A percentile compares a stretch with the other conserved stretches of the same genome.
phyloP scores from a whole-genome alignment of 352 stramenopile species.

The Phytopythium sindhum region DNA sequence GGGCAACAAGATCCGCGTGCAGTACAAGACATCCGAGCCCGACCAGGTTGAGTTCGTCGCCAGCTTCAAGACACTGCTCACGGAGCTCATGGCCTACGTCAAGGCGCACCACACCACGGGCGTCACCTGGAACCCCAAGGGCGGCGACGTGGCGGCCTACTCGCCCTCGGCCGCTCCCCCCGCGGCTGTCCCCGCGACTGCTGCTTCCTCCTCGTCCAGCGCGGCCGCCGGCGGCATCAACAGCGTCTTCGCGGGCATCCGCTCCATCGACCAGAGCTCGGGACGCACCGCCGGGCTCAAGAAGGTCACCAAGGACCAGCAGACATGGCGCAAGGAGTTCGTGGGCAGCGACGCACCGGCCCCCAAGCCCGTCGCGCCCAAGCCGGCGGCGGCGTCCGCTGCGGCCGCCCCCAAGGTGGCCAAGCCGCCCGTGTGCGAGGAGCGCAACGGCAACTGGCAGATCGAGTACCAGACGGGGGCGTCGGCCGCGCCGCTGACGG shows the following conservation, averaged over 20 bases:
- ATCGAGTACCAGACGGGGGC: conserved; percentile 93
- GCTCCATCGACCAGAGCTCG: conserved; percentile 86
- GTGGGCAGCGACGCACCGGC: conserved; percentile 45
- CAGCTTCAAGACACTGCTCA: conserved; percentile 90
- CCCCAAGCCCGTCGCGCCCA: conserved; percentile 16
- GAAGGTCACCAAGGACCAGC: conserved; percentile 96
- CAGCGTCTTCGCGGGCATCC: conserved; percentile 88
- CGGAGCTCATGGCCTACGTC: conserved; percentile 92
- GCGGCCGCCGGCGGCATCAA: conserved; percentile 53
- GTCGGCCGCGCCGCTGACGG: conserved; percentile 68
- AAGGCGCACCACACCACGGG: conserved; percentile 95
- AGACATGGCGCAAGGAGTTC: conserved; percentile 97
- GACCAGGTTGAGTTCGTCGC: conserved; percentile 94
- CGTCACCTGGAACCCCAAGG: conserved; percentile 92
- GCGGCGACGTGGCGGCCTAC: conserved; percentile 54
- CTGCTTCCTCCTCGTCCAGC: conserved; percentile 16
- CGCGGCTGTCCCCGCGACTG: conserved; percentile 24
- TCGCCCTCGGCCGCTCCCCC: conserved; percentile 20
- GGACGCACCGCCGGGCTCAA: conserved; percentile 92
- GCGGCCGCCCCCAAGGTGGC: conserved; percentile 26
- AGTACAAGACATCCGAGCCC: conserved; percentile 92
- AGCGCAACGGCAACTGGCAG: conserved; percentile 95
- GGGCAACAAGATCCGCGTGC: conserved; percentile 97
- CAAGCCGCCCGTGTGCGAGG: conserved; percentile 69
- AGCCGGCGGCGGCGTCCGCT: conserved; percentile 20